phyloP scores from a whole-genome alignment of 495 filamentous ascomycete genomes.

The Aspergillus cristatus region DNA sequence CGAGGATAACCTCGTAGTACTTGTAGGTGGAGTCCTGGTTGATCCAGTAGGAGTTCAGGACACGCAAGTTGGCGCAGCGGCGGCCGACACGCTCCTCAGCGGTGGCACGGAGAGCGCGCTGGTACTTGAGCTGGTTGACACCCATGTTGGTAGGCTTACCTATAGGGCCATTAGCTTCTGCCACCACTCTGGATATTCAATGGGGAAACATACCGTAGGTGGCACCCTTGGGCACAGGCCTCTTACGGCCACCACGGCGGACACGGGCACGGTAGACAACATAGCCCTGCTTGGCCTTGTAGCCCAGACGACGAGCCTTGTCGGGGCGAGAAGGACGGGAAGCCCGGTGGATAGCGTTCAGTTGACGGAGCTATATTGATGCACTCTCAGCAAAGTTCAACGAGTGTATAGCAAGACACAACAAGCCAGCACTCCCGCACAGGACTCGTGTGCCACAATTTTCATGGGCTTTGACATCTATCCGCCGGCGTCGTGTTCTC shows the following conservation, averaged over 20 bases:
- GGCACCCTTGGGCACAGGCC: conserved; percentile 91
- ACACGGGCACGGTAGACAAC: conserved; percentile 99
- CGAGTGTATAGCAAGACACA: conserved; percentile 92
- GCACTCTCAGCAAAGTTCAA: conserved; percentile 99
- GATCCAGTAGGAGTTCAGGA: conserved; percentile 99
- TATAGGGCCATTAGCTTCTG: conserved; percentile 23
- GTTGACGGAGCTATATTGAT: conserved; percentile 97
- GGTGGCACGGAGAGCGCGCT: conserved; percentile 92
- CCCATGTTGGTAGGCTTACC: conserved; percentile 99
- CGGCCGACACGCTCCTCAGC: conserved; percentile 99
- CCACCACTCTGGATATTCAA: neutral
- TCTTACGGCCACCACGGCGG: conserved; percentile 94
- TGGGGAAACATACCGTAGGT: conserved; percentile 76
- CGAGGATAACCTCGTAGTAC: conserved; percentile 99
- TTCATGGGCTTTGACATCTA: conserved; percentile 20
- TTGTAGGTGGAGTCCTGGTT: conserved; percentile 99
- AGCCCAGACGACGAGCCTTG: conserved; percentile 98
- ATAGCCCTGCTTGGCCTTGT: conserved; percentile 99
- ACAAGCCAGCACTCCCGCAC: conserved; percentile 11
- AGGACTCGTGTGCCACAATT: conserved; percentile 23
- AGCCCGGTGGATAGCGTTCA: conserved; percentile 98
- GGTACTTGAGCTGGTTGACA: conserved; percentile 99
- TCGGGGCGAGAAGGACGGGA: conserved; percentile 97
- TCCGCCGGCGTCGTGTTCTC: conserved; percentile 22
- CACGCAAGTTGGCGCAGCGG: conserved; percentile 95